Evolutionary conservation across 176 grass and related monocot species (phyloP).

Genomic region (Coix lacrymajobi): DNA sequence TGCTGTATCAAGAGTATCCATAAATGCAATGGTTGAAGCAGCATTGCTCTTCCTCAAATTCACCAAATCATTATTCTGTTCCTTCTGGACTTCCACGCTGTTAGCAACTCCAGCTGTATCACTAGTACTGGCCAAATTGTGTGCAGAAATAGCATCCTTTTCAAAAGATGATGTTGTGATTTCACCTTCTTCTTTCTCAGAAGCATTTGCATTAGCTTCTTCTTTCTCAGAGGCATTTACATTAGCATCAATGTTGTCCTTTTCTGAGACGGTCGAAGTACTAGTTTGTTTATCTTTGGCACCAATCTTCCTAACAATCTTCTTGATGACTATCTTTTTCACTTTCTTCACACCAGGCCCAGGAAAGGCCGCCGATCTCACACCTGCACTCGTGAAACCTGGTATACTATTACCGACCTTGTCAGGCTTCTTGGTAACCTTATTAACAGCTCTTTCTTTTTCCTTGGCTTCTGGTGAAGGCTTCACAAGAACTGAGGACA

Average conservation of each 20-base stretch:
- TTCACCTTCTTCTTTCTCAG: conserved; percentile 53
- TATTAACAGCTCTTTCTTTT: conserved; percentile 36
- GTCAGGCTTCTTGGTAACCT: conserved; percentile 21
- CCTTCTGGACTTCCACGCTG: conserved; percentile 19
- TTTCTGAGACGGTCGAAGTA: conserved; percentile 28
- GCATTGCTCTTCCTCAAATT: conserved; percentile 26
- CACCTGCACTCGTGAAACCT: conserved; percentile 19
- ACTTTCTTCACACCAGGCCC: conserved; percentile 38
- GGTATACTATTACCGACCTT: conserved; percentile 26
- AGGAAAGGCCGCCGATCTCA: neutral
- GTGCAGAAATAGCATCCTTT: conserved; percentile 34
- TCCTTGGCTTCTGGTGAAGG: conserved; percentile 36
- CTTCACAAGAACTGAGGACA: conserved; percentile 44
- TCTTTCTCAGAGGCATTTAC: conserved; percentile 41
- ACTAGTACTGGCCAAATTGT: conserved; percentile 26
- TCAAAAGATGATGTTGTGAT: conserved; percentile 50
- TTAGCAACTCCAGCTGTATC: conserved; percentile 35
- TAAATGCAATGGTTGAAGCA: conserved; percentile 13
- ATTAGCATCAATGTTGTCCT: conserved; percentile 26
- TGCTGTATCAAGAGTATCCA: neutral
- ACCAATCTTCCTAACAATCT: conserved; percentile 55
- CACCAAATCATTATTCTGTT: conserved; percentile 13
- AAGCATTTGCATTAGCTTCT: conserved; percentile 32
- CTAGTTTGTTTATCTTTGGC: conserved; percentile 39
- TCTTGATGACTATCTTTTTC: conserved; percentile 49